Conservation (phyloP, 768 basidiomycete species). For the Trametes cubensis region DNA sequence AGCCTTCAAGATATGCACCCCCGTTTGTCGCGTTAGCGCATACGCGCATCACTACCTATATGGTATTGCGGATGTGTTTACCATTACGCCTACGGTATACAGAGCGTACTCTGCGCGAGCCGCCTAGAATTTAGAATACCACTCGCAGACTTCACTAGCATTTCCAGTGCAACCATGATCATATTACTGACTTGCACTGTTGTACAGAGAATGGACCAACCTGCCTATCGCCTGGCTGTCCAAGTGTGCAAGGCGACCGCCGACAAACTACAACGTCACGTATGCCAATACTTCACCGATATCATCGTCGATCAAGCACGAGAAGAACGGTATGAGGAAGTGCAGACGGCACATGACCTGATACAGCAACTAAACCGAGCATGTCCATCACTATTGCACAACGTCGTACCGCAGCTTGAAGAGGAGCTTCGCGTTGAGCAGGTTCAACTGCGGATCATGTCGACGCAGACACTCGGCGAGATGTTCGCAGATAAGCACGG, state of each 20-base stretch:
- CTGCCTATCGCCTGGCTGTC: constrained; percentile 80
- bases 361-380: constrained; percentile 80
- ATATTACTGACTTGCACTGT: background rate
- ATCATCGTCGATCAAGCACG: constrained; percentile 66
- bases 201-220: constrained; percentile 64
- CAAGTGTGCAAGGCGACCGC: constrained; percentile 83
- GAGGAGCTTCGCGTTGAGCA: constrained; percentile 85
- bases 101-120: no score
- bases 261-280: constrained; percentile 86
- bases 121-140: no score
- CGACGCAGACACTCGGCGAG: constrained; percentile 84
- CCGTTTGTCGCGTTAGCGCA: no score
- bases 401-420: constrained; percentile 91
- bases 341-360: constrained; percentile 79
- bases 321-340: constrained; percentile 68
- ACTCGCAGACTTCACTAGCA: no score
- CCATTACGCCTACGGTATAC: no score
- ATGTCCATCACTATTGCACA: constrained; percentile 81
- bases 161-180: no score
- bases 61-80: no score
- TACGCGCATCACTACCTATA: no score
- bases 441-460: constrained; percentile 68
- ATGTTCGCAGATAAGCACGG: constrained; percentile 86
- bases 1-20: no score
- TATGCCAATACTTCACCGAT: constrained; percentile 92